Evolutionary conservation across 192 early-diverging fungal species (phyloP).

Genomic region (Linnemannia schmuckeri): DNA sequence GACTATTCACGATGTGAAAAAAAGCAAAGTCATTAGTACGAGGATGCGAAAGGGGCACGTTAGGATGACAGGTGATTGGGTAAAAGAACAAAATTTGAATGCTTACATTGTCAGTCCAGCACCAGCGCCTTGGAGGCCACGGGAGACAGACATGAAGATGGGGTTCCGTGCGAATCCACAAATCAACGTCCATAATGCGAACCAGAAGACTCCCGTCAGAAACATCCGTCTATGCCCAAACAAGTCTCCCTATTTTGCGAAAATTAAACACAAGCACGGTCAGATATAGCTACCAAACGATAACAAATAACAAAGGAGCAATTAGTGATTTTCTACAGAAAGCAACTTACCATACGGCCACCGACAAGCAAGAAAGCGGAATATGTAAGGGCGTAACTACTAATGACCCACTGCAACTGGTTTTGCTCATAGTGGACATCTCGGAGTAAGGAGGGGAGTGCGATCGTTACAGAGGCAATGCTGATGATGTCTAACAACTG

Average conservation of each 20-base stretch:
- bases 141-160: constrained; percentile 53
- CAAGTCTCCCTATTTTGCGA: constrained; percentile 41
- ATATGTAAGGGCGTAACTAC: constrained; percentile 54
- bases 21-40: too few species aligned
- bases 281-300: neutral
- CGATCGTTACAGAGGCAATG: constrained; percentile 43
- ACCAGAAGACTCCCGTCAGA: constrained; percentile 38
- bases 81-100: neutral
- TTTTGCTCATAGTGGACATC: constrained; percentile 37
- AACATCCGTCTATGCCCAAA: constrained; percentile 53
- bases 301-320: too few species aligned
- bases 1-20: neutral
- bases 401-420: constrained; percentile 45
- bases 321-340: neutral
- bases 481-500: constrained; percentile 44
- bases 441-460: constrained; percentile 32
- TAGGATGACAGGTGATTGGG: neutral
- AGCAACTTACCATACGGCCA: constrained; percentile 37
- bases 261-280: neutral
- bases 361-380: constrained; percentile 53
- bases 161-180: constrained; percentile 48
- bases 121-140: constrained; percentile 51
- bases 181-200: constrained; percentile 44
- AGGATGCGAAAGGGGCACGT: neutral
- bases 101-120: constrained; percentile 54